These are phyloP conservation scores for Zygoascus tannicola DNA, from an alignment of 805 yeast genomes.

Conservation along the genomic window DNA sequence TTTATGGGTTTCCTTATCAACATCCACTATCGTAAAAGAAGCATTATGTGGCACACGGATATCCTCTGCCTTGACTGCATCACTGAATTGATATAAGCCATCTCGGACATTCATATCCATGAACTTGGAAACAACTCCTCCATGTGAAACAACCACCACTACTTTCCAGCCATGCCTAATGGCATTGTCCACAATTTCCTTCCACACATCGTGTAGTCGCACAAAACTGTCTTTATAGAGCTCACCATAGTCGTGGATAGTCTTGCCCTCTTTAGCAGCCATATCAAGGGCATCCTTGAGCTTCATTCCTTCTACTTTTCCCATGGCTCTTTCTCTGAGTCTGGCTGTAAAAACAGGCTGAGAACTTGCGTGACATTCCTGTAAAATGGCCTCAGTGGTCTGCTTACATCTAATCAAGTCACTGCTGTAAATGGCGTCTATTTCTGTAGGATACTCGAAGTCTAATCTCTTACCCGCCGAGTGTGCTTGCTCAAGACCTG, in stretches of 20 bases:
- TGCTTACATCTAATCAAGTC: conserved; percentile 39
- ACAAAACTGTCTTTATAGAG: conserved; percentile 29
- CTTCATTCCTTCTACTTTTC: conserved; percentile 67
- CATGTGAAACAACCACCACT: conserved; percentile 62
- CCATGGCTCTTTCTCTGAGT: conserved; percentile 71
- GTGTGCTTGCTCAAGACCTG: conserved; percentile 54
- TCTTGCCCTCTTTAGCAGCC: conserved; percentile 45
- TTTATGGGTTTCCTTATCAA: conserved; percentile 30
- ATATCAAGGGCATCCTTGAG: conserved; percentile 49
- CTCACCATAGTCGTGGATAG: conserved; percentile 63
- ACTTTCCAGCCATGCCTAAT: conserved; percentile 22
- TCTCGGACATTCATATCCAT: conserved; percentile 41
- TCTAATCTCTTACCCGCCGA: conserved; percentile 40
- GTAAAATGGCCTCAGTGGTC: conserved; percentile 42
- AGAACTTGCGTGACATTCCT: conserved; percentile 13
- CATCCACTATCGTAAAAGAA: conserved; percentile 59
- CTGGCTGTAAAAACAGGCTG: conserved; percentile 30
- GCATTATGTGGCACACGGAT: conserved; percentile 65
- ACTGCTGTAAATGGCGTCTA: conserved; percentile 43
- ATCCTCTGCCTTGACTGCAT: conserved; percentile 32
- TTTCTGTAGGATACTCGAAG: conserved; percentile 22
- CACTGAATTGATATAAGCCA: conserved; percentile 30
- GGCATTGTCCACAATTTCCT: conserved; percentile 33
- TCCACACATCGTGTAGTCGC: conserved; percentile 42
- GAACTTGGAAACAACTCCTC: conserved; percentile 66